Evolutionary conservation across 495 filamentous ascomycete species (phyloP).

Genomic region (Aspergillus homomorphus): DNA sequence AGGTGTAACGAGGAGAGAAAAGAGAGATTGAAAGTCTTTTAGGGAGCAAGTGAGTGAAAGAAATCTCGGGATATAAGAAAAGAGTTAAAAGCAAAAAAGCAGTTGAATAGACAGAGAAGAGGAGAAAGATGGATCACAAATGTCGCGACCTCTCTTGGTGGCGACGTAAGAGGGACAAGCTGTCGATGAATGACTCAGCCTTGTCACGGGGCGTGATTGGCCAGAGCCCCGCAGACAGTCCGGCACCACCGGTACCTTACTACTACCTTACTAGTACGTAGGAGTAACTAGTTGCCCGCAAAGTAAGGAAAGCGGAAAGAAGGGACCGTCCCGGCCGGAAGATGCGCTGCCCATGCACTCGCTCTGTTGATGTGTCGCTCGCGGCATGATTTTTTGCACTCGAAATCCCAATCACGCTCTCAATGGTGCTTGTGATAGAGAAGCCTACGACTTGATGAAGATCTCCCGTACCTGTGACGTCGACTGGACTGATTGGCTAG

Average conservation of each 20-base stretch:
- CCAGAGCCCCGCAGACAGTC: constrained; percentile 12
- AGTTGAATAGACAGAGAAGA: constrained; percentile 18
- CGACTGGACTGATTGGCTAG: too few relatives aligned
- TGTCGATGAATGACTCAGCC: constrained; percentile 17
- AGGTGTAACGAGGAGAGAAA: constrained; percentile 13
- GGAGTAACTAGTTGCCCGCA: too few relatives aligned
- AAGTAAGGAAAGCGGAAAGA: not conserved
- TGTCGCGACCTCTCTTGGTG: constrained; percentile 9
- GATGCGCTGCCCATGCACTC: not conserved
- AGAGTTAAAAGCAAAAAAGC: constrained; percentile 14
- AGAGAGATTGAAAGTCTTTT: constrained; percentile 2
- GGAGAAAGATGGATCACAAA: constrained; percentile 17
- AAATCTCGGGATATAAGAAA: constrained; percentile 13
- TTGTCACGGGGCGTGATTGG: constrained; percentile 7
- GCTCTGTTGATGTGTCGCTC: not conserved
- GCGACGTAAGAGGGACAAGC: constrained; percentile 42
- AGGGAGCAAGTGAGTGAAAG: not conserved
- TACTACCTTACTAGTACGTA: too few relatives aligned
- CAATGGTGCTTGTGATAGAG: not conserved
- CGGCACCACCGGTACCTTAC: not conserved
- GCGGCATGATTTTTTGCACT: not conserved
- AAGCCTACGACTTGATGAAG: not conserved
- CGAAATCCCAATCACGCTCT: not conserved
- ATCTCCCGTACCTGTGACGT: too few relatives aligned
- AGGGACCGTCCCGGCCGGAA: not conserved